phyloP scores from a whole-genome alignment of 2,329 filamentous ascomycete genomes.

The Exserohilum turcica region DNA sequence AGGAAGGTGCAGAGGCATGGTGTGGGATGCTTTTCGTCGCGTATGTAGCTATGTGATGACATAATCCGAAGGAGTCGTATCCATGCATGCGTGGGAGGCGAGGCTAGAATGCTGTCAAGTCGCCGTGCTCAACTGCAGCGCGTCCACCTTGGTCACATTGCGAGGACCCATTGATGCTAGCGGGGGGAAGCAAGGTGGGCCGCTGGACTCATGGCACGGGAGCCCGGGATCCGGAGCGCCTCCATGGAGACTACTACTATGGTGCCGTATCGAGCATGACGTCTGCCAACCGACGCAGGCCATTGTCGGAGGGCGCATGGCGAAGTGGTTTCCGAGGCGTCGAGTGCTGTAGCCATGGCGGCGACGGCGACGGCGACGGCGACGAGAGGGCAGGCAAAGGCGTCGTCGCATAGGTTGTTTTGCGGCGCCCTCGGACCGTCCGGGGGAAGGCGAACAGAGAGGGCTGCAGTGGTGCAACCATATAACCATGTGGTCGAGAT shows the following conservation, averaged over 20 bases:
- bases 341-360: neutral
- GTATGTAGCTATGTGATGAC: neutral
- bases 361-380: neutral
- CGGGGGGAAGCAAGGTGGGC: constrained; percentile 1
- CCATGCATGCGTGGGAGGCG: neutral
- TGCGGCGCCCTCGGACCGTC: neutral
- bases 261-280: constrained; percentile 4
- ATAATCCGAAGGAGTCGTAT: neutral
- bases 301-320: constrained; percentile 3
- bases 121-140: constrained; percentile 10
- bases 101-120: neutral
- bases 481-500: constrained; percentile 13
- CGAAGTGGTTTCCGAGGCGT: neutral
- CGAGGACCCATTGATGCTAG: constrained; percentile 6
- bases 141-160: constrained; percentile 5
- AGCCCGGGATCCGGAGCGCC: neutral
- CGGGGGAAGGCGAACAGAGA: constrained; percentile 12
- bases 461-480: constrained; percentile 24
- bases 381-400: neutral
- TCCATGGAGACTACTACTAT: too few relatives aligned
- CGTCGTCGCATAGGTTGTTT: neutral
- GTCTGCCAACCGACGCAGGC: constrained; percentile 1
- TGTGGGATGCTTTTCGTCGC: neutral
- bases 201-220: neutral
- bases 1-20: neutral